Evolutionary conservation across 495 filamentous ascomycete genomes (phyloP), one percentile per base, ranked within the genome.

Genomic region (Astrocystis sublimbata): DNA sequence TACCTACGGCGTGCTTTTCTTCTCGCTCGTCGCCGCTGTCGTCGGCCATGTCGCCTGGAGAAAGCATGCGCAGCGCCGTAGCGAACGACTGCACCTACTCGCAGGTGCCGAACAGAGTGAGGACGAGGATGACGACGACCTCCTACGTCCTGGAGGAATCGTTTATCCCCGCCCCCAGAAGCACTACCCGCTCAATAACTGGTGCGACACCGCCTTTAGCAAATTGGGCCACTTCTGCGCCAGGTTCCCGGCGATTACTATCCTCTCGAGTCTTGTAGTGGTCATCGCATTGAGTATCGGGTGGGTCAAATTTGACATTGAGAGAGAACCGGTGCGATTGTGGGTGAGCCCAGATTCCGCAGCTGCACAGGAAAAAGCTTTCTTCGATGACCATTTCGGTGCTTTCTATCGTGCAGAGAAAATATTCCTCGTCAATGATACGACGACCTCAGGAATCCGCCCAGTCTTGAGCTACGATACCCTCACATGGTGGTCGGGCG

Each of bases 321-420:
- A 98, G 71, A 90, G 82, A 19, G 89, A 97, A 60, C 94, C 94
- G 0, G 96, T 94, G 10, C 86, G 90, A 31, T 74, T 98, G 45
- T 98, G 94, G 94, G 96, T 98, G 13, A 93, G 92, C 66, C 96
- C 94, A 10, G 89, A 89, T 12, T 97, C 93, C 2, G 86, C 86
- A 42, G 93, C 96, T 15, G 93, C 94, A 0, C 81, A 92, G 73
- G 96, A 98, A 73, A 98, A 98, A 77, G 80, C 81, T 13, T 98
- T 94, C 72, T 98, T 97, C 68, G 94, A 98, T 73, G 75, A 85
- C n/a, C 92, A 90, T 59, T 98, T 98, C 71, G 96, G 93, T 1
- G 91, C 96, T 2, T 98, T 98, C 72, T 98, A 90, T 72, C 91
- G 94, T 15, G 89, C 93, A 3, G 90, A 98, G 72, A 93, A 98